These are phyloP conservation scores for Linnemannia hyalina DNA, from an alignment of 192 early-diverging fungal species.

Conservation along the genomic window DNA sequence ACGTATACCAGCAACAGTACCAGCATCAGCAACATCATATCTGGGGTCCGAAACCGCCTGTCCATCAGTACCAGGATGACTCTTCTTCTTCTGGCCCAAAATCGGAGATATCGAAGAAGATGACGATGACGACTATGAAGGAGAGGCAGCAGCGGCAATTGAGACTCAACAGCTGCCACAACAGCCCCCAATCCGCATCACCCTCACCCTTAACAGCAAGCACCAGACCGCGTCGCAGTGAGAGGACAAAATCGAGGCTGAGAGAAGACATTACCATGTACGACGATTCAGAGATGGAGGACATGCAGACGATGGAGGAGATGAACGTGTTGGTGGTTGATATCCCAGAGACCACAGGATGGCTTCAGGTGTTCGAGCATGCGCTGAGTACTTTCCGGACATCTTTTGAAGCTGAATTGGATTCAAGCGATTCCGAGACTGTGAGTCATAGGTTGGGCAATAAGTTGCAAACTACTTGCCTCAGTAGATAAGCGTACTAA, in stretches of 20 bases:
- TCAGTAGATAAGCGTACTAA: no score
- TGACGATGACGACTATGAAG: neutral
- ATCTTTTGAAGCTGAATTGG: neutral
- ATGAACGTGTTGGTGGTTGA: constrained; percentile 34
- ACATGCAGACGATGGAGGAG: constrained; percentile 30
- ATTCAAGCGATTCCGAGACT: neutral
- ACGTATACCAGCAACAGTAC: neutral
- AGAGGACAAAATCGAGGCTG: neutral
- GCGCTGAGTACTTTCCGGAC: constrained; percentile 12
- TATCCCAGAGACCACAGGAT: constrained; percentile 19
- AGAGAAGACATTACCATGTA: neutral
- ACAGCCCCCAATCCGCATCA: neutral
- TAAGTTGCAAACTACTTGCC: neutral
- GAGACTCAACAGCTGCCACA: neutral
- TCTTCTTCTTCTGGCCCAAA: no score
- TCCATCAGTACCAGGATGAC: no score
- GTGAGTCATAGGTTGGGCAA: constrained; percentile 3
- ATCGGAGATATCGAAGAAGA: neutral
- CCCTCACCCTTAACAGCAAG: neutral
- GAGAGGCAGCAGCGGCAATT: neutral
- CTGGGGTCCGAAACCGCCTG: no score
- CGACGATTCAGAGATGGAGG: neutral
- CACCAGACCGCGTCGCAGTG: neutral
- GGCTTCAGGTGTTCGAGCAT: constrained; percentile 37
- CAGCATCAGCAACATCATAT: neutral